Conservation (phyloP, 257 asterid genomes). For the Scutellaria baicalensis region DNA sequence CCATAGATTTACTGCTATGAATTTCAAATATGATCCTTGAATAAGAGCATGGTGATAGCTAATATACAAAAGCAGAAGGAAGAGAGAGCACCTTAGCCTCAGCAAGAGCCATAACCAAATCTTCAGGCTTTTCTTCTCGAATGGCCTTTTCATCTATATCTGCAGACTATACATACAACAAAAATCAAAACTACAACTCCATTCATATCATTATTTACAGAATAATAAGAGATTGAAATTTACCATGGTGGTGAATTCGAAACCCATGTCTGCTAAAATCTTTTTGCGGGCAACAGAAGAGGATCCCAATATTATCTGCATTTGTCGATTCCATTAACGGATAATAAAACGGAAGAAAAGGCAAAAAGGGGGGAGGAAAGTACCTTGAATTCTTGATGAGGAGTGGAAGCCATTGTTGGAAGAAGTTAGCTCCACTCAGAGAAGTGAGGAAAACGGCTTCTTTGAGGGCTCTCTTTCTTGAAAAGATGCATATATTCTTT, state of each 20-base stretch:
- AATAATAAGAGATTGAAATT: background rate
- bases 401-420: constrained; percentile 18
- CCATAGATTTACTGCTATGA: too few species aligned
- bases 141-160: constrained; percentile 94
- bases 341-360: background rate
- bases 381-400: constrained; percentile 30
- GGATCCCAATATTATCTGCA: constrained; percentile 73
- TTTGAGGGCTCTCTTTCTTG: too few species aligned
- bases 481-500: too few species aligned
- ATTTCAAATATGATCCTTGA: too few species aligned
- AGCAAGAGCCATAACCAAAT: constrained; percentile 86
- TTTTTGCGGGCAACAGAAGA: constrained; percentile 72
- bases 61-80: background rate
- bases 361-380: background rate
- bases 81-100: constrained; percentile 64
- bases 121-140: constrained; percentile 82
- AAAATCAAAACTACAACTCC: background rate
- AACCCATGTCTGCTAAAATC: constrained; percentile 72
- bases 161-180: constrained; percentile 46
- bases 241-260: constrained; percentile 68
- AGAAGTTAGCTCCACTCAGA: background rate
- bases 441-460: too few species aligned
- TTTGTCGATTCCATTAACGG: background rate
- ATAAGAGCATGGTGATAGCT: too few species aligned
- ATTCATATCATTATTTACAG: background rate